Conservation (phyloP, 2,329 filamentous ascomycete species). For the Fusarium setosum region DNA sequence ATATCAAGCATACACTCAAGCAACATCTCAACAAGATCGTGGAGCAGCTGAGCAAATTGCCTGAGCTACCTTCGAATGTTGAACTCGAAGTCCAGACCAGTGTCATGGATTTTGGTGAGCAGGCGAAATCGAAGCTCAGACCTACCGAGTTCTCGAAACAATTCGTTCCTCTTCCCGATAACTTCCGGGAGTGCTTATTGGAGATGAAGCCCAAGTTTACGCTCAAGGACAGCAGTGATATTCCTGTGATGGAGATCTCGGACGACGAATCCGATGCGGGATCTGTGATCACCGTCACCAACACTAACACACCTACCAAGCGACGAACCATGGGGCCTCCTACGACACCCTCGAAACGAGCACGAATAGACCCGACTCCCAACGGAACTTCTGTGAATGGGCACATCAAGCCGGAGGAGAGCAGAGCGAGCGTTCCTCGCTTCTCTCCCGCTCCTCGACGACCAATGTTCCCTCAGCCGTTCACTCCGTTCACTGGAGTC, state of each 20-base stretch:
- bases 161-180: conserved; percentile 59
- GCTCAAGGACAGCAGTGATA: conserved; percentile 52
- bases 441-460: conserved; percentile 24
- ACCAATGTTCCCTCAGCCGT: conserved; percentile 48
- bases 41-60: conserved; percentile 66
- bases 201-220: conserved; percentile 60
- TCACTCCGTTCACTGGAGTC: conserved; percentile 52
- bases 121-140: conserved; percentile 61
- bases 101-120: conserved; percentile 66
- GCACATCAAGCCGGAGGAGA: conserved; percentile 54
- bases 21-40: conserved; percentile 63
- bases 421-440: conserved; percentile 35
- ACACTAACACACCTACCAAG: conserved; percentile 44
- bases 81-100: conserved; percentile 72
- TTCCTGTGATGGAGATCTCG: conserved; percentile 51
- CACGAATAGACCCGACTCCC: conserved; percentile 34
- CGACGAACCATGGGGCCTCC: conserved; percentile 42
- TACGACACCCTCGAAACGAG: conserved; percentile 50
- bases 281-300: conserved; percentile 33
- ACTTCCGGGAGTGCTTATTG: conserved; percentile 62
- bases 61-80: conserved; percentile 76
- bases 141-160: conserved; percentile 55
- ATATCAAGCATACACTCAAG: conserved; percentile 65
- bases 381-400: conserved; percentile 25
- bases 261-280: conserved; percentile 53